phyloP scores from a whole-genome alignment of 2,329 filamentous ascomycete genomes.

The Alternaria sp. region DNA sequence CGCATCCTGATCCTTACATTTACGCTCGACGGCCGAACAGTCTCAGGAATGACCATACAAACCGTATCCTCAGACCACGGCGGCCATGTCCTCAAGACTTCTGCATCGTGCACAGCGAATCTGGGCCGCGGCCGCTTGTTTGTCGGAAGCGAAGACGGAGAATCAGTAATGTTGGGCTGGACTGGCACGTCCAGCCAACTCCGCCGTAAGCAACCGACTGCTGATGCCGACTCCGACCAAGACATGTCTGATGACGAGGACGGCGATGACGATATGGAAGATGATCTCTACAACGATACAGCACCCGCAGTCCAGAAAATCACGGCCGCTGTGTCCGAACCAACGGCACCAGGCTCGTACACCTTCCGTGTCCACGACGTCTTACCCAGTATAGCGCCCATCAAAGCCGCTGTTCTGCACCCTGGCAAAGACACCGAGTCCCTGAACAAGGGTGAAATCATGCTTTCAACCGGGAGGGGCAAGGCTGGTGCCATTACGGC shows the following conservation, averaged over 20 bases:
- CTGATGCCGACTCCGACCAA: conserved; percentile 64
- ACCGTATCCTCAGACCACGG: conserved; percentile 70
- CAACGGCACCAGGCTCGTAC: conserved; percentile 69
- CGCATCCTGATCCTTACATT: conserved; percentile 80
- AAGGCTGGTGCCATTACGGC: conserved; percentile 75
- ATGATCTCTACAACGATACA: conserved; percentile 72
- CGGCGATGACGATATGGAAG: conserved; percentile 63
- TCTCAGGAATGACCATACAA: conserved; percentile 83
- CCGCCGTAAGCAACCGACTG: conserved; percentile 68
- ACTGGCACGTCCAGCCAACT: conserved; percentile 67
- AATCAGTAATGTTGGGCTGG: conserved; percentile 86
- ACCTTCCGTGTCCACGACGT: conserved; percentile 80
- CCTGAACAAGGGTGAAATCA: conserved; percentile 58
- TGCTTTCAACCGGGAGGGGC: conserved; percentile 69
- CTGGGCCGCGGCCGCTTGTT: conserved; percentile 78
- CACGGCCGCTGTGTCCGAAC: conserved; percentile 46
- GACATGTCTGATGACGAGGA: conserved; percentile 64
- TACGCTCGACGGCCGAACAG: conserved; percentile 86
- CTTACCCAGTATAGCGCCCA: conserved; percentile 80
- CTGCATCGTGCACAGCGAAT: conserved; percentile 74
- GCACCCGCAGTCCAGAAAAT: conserved; percentile 53
- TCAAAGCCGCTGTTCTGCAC: conserved; percentile 78
- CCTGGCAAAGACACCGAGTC: conserved; percentile 33
- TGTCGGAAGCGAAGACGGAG: conserved; percentile 82
- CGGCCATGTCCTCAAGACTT: conserved; percentile 67